phyloP scores from a whole-genome alignment of 345 rosid genomes.

The Citrus hindsii region DNA sequence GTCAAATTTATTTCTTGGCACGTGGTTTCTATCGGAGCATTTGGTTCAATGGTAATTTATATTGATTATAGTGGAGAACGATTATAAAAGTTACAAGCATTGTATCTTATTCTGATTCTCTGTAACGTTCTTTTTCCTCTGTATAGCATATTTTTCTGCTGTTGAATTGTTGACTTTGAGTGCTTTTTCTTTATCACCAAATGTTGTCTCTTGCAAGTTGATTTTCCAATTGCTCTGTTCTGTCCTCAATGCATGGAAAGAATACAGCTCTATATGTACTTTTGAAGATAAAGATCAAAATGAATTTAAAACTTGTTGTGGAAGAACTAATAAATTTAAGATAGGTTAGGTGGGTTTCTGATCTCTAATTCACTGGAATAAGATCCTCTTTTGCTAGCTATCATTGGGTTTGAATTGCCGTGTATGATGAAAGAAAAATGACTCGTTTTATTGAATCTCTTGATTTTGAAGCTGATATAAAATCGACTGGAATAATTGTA shows the following conservation, averaged over 20 bases:
- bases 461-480: not conserved
- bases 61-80: not conserved
- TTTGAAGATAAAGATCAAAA: not conserved
- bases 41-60: not conserved
- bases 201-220: not conserved
- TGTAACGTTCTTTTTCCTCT: not conserved
- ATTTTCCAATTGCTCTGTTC: not conserved
- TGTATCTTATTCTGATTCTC: conserved; percentile 6
- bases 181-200: not conserved
- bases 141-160: not conserved
- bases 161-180: conserved; percentile 12
- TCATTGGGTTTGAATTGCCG: not conserved
- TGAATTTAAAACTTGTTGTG: not conserved
- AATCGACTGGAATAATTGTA: not conserved
- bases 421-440: not conserved
- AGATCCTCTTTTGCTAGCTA: not conserved
- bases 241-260: not conserved
- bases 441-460: not conserved
- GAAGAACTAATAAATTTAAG: not conserved
- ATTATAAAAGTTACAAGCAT: not conserved
- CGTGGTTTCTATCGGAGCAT: not conserved
- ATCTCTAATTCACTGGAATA: not conserved
- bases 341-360: not conserved
- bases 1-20: not conserved
- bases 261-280: not conserved